phyloP scores from a whole-genome alignment of 768 basidiomycete species.

The Mycena olivaceomarginata region DNA sequence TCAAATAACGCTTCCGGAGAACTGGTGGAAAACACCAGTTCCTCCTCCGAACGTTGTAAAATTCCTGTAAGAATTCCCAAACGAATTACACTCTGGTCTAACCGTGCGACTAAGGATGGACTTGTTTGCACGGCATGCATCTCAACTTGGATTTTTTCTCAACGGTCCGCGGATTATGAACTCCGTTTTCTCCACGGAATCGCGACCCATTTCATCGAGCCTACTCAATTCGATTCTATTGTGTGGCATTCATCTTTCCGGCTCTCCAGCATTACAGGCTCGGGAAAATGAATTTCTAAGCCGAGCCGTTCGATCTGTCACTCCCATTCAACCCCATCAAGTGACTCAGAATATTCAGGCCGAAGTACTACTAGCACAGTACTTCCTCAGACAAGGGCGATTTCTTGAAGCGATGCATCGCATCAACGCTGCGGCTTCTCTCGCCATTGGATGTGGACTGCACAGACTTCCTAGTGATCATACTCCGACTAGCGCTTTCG shows the following conservation, averaged over 20 bases:
- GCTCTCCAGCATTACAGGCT: slow-evolving; percentile 41
- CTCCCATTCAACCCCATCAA: slow-evolving; percentile 52
- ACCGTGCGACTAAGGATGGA: slow-evolving; percentile 54
- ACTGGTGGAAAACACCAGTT: slow-evolving; percentile 38
- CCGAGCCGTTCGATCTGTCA: slow-evolving; percentile 49
- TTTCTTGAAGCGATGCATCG: slow-evolving; percentile 46
- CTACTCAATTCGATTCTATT: slow-evolving; percentile 55
- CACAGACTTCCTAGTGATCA: slow-evolving; percentile 30
- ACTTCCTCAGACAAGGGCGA: slow-evolving; percentile 44
- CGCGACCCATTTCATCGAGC: slow-evolving; percentile 48
- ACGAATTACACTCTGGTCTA: neutral
- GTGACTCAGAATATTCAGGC: slow-evolving; percentile 61
- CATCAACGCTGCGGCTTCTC: slow-evolving; percentile 44
- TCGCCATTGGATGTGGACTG: slow-evolving; percentile 43
- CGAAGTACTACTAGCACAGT: slow-evolving; percentile 62
- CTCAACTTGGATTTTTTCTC: slow-evolving; percentile 70
- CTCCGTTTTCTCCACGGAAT: slow-evolving; percentile 45
- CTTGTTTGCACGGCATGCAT: slow-evolving; percentile 61
- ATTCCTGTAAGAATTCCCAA: slow-evolving; percentile 29
- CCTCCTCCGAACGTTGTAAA: slow-evolving; percentile 39
- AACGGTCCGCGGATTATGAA: slow-evolving; percentile 59
- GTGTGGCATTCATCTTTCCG: slow-evolving; percentile 54
- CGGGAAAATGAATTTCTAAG: slow-evolving; percentile 58
- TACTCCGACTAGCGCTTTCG: slow-evolving; percentile 10
- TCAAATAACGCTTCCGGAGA: slow-evolving; percentile 33